phyloP scores from a whole-genome alignment of 768 basidiomycete genomes.

The Suillus lakei region DNA sequence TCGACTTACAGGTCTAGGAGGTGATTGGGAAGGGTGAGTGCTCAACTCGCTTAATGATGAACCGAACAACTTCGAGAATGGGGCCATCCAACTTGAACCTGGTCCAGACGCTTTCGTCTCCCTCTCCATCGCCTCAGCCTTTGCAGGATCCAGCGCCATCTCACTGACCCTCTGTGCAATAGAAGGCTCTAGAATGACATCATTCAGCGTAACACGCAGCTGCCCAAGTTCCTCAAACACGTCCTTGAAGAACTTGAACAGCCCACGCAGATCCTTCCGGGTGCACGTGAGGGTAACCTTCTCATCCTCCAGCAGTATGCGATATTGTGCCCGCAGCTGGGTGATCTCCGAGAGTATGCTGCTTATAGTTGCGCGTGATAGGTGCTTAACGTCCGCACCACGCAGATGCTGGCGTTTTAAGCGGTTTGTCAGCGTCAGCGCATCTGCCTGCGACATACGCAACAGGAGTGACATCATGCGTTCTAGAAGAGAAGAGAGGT shows the following conservation, averaged over 20 bases:
- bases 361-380: conserved; percentile 82
- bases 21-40: conserved; percentile 26
- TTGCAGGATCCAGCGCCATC: conserved; percentile 63
- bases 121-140: conserved; percentile 47
- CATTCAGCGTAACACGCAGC: conserved; percentile 83
- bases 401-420: conserved; percentile 89
- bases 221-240: conserved; percentile 82
- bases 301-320: conserved; percentile 75
- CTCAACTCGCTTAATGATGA: conserved; percentile 34
- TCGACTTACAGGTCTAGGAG: conserved; percentile 30
- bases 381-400: conserved; percentile 83
- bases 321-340: conserved; percentile 74
- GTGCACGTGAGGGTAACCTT: conserved; percentile 64
- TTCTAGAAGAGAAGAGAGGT: conserved; percentile 61
- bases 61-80: conserved; percentile 81
- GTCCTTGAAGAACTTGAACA: conserved; percentile 88
- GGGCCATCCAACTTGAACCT: conserved; percentile 78
- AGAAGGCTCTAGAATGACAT: conserved; percentile 86
- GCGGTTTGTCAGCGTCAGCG: conserved; percentile 85
- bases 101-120: conserved; percentile 36
- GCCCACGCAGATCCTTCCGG: conserved; percentile 77
- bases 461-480: conserved; percentile 67
- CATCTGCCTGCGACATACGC: conserved; percentile 75
- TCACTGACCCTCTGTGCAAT: conserved; percentile 76
- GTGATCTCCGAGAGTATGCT: conserved; percentile 73